Evolutionary conservation across 2,329 filamentous ascomycete species (phyloP), one percentile per base, ranked within the genome.

Genomic region (Cladophialophora exuberans): DNA sequence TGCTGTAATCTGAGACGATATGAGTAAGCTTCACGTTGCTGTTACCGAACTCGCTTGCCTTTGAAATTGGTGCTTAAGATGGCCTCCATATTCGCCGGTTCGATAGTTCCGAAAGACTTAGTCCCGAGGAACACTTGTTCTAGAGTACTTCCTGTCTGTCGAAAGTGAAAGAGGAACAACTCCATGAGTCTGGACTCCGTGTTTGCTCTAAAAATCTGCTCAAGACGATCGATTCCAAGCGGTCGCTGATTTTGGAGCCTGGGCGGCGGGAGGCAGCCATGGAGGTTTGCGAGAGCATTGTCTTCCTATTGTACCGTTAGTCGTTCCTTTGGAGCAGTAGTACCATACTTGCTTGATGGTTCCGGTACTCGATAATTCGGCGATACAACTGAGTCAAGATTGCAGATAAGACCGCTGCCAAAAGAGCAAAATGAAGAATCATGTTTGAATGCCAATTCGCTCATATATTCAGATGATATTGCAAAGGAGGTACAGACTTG

Each of bases 151-250:
- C 65, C 66, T 20, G 59, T 56, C 22, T 64, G 56, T 28, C 57
- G 52, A 42, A 69, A 69, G 52, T 69, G 67, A 28, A 68, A 67
- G 2, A 68, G 57, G 45, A 70, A 69, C n/a, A 69, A 55, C 38
- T 69, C 69, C 67, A 71, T 70, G 23, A 70, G 58, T 22, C 67
- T 55, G 20, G 60, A 65, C 28, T 70, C 66, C 4, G 55, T 55
- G 50, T 70, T 60, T 5, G 67, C 68, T 18, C 61, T 56, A 46
- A 67, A 70, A 3, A 72, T 72, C 54, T 73, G 68, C 43, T 61
- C 55, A 20, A 68, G 39, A n/a, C 67, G 36, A 49, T 69, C 66
- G 9, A 69, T 50, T 3, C 65, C 66, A 22, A 65, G 48, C 10
- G 65, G 66, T 56, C 65, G 63, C 52, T 63, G 64, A 55, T 62